Evolutionary conservation across 2,329 filamentous ascomycete genomes (phyloP), one percentile per base, ranked within the genome.

Genomic region (Beauveria asiatica): DNA sequence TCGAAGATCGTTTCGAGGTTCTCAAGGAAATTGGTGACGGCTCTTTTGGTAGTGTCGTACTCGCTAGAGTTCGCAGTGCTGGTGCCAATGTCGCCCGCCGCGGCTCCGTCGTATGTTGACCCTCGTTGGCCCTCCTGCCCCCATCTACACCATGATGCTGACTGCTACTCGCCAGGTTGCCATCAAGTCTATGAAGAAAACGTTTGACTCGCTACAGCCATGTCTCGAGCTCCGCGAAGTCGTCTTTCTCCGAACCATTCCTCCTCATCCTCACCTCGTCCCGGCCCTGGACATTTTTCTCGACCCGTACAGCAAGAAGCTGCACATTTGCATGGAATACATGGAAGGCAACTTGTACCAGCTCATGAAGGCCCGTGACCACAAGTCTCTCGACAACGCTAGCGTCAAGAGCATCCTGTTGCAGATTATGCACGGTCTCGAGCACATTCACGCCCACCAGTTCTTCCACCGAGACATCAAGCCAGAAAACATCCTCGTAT

Each of bases 161-260:
- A 59, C 23, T 49, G 49, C 57, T 66, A 63, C 68, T 63, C 59
- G 51, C 46, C 59, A 97, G 94, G 89, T 99, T 69, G 94, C 94
- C 48, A 97, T 99, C 77, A 99, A 99, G 78, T 97, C 94, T 6
- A 99, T 99, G 94, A 99, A 99, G 82, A 99, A 99, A 83, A 92
- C 89, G 0, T 99, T 97, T 69, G 92, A 97, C 68, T 96, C 90
- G 1, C 92, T 97, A 70, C 78, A 84, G 17, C 89, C 92, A 57
- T 99, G 94, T 73, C 77, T 97, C 64, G 94, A 99, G 74, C 83
- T 99, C 58, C 88, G 94, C 63, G 94, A 99, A 74, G 94, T 99
- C 65, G 94, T 99, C 72, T 99, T 99, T 75, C 80, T 99, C 51
- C 87, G 91, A 70, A 93, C 92, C 11, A 80, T 99, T 17, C 94